A percentile compares a stretch with the other conserved stretches of the same genome.
phyloP scores from a whole-genome alignment of 441 rosid genomes.

The Erysimum cheiri region DNA sequence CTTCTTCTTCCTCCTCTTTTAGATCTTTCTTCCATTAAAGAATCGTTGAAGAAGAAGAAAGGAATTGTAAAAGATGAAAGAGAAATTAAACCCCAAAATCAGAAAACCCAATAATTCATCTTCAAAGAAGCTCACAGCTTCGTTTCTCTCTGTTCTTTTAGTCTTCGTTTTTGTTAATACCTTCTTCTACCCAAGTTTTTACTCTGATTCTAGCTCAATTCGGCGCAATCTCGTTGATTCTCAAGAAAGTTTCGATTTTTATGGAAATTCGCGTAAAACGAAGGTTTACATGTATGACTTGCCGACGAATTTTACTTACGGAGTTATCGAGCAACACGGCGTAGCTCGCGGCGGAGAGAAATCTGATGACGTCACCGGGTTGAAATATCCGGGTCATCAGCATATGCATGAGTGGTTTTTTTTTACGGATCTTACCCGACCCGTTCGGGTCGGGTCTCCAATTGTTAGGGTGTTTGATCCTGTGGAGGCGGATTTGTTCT shows the following conservation, averaged over 20 bases:
- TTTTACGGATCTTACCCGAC: constrained; percentile 61
- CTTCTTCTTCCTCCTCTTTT: background rate
- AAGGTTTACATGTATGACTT: constrained; percentile 76
- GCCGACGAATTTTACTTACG: constrained; percentile 72
- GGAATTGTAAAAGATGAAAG: constrained; percentile 3
- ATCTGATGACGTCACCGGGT: constrained; percentile 46
- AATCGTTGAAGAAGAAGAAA: background rate
- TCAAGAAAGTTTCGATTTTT: constrained; percentile 17
- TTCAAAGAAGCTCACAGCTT: constrained; percentile 52
- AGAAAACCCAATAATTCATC: constrained; percentile 41
- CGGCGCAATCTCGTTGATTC: background rate
- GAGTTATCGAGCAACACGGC: constrained; percentile 68
- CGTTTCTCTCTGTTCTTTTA: constrained; percentile 49
- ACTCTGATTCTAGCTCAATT: background rate
- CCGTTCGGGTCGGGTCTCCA: constrained; percentile 62
- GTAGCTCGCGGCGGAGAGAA: constrained; percentile 62
- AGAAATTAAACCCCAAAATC: constrained; percentile 10
- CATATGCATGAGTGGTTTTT: constrained; percentile 90
- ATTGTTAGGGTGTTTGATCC: constrained; percentile 62
- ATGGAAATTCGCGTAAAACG: constrained; percentile 28
- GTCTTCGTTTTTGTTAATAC: constrained; percentile 60
- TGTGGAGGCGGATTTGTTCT: constrained; percentile 77
- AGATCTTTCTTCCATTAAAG: background rate
- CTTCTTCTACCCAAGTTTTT: constrained; percentile 49
- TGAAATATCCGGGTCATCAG: constrained; percentile 87